These are phyloP conservation scores for Cryphonectria radicalis DNA, from an alignment of 2,329 filamentous ascomycete genomes.

Conservation along the genomic window DNA sequence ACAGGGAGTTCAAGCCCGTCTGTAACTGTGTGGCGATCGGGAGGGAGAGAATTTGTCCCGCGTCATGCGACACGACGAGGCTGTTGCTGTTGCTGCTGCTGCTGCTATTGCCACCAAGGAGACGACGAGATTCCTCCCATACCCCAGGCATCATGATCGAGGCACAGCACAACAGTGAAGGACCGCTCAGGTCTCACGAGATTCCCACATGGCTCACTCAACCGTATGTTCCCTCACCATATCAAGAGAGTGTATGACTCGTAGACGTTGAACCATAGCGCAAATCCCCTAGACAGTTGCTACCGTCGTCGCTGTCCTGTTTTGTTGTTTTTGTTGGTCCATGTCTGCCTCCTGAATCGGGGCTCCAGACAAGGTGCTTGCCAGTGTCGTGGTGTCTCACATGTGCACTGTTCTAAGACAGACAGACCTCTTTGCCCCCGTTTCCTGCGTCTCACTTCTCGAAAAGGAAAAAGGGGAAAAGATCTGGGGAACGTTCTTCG, in stretches of 20 bases:
- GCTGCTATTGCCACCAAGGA: neutral
- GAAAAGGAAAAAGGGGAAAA: no score
- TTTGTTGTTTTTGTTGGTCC: neutral
- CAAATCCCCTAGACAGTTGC: neutral
- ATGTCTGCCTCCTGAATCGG: neutral
- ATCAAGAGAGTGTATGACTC: neutral
- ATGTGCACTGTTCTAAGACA: no score
- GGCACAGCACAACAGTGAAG: neutral
- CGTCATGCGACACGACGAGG: neutral
- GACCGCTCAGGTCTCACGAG: neutral
- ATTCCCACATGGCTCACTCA: neutral
- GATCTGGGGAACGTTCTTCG: neutral
- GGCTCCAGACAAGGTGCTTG: no score
- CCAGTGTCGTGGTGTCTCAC: no score
- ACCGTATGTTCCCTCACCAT: neutral
- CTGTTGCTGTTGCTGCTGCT: neutral
- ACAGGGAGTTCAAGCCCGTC: neutral
- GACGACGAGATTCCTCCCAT: neutral
- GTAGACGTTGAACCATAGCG: neutral
- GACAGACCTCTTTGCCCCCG: no score
- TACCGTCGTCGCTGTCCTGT: neutral
- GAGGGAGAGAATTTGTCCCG: neutral
- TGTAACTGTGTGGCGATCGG: neutral
- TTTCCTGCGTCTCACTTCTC: neutral
- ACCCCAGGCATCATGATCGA: neutral